A percentile compares a stretch with the other conserved stretches of the same genome.
phyloP scores from a whole-genome alignment of 257 asterid genomes.

The Nicotiana sylvestris region DNA sequence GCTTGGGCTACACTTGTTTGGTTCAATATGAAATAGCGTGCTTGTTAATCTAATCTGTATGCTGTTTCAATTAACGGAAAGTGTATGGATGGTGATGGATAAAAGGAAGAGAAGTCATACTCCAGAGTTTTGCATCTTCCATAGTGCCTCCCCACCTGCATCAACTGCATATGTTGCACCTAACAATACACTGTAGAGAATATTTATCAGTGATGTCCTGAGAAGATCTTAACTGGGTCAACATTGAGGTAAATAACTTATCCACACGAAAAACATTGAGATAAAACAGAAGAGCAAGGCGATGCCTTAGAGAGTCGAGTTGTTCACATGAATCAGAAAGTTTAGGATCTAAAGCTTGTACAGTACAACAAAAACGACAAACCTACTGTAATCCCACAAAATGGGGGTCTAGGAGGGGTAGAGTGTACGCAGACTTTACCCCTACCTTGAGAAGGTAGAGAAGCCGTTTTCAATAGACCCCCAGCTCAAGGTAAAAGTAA shows the following conservation, averaged over 20 bases:
- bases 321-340: not conserved
- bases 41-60: not conserved
- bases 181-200: constrained; percentile 50
- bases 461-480: too few species aligned
- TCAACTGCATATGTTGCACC: constrained; percentile 55
- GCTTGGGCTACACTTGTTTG: not conserved
- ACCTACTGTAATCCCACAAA: too few species aligned
- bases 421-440: too few species aligned
- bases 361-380: too few species aligned
- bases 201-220: not conserved
- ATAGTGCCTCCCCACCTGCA: constrained; percentile 57
- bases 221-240: not conserved
- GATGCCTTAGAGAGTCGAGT: not conserved
- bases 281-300: not conserved
- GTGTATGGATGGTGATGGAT: not conserved
- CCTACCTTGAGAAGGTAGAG: too few species aligned
- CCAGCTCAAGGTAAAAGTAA: too few species aligned
- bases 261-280: not conserved
- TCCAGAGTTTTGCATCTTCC: constrained; percentile 75
- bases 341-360: not conserved
- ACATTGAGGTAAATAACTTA: not conserved
- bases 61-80: not conserved
- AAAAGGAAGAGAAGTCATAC: constrained; percentile 32
- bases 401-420: too few species aligned
- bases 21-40: not conserved